Percentiles rank a stretch among this genome's conserved stretches.
Conservation (phyloP, 305 asterid genomes). For the Fraxinus albicans region DNA sequence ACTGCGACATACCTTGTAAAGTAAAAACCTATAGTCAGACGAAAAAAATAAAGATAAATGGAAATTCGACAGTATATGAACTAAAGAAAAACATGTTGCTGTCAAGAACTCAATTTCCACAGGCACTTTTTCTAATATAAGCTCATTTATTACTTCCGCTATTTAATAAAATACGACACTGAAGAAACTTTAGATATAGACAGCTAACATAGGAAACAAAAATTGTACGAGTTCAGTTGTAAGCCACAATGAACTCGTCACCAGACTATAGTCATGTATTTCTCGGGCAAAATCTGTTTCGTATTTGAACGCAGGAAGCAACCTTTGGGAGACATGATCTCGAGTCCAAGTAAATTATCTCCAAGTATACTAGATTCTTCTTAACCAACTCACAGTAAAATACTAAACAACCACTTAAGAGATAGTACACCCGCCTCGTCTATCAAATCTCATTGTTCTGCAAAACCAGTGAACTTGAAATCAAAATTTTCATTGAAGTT, state of each 20-base stretch:
- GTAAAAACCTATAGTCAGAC: not conserved
- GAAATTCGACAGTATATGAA: not conserved
- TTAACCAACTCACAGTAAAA: not conserved
- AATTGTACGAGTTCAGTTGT: not conserved
- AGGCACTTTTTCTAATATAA: not conserved
- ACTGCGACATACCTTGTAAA: conserved; percentile 86
- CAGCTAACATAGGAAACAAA: not conserved
- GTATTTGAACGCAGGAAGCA: not conserved
- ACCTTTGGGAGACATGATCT: not conserved
- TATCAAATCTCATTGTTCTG: not conserved
- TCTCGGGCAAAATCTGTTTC: not conserved
- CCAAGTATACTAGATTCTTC: not conserved
- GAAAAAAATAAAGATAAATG: not conserved
- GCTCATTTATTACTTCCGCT: not conserved
- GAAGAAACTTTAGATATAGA: not conserved
- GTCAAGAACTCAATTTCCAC: not conserved
- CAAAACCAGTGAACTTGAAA: not conserved
- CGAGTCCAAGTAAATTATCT: not conserved
- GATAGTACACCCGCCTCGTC: not conserved
- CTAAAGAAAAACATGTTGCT: not conserved
- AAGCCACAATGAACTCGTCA: not conserved
- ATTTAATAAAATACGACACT: not conserved
- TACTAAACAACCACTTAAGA: not conserved
- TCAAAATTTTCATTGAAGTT: not conserved
- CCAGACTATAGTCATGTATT: not conserved